These are phyloP conservation scores for Stachybotrys chartarum DNA, from an alignment of 2,329 filamentous ascomycete species.

Conservation along the genomic window DNA sequence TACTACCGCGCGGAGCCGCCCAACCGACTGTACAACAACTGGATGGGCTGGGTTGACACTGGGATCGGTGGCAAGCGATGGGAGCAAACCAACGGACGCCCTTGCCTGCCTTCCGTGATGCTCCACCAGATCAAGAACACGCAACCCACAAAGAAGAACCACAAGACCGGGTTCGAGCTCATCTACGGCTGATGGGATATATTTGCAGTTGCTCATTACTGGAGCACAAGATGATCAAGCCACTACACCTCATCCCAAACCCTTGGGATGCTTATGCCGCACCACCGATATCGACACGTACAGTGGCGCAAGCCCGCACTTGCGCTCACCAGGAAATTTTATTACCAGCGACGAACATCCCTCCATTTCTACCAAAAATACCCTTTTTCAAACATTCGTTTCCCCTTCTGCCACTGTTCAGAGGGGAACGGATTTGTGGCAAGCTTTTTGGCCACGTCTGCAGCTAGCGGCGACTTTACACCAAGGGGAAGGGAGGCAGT, in stretches of 20 bases:
- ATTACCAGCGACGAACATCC: background rate
- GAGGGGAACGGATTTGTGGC: background rate
- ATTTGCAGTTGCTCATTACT: background rate
- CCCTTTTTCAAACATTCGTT: background rate
- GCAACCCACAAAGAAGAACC: constrained; percentile 38
- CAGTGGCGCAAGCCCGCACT: background rate
- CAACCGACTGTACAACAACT: constrained; percentile 54
- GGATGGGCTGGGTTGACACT: constrained; percentile 53
- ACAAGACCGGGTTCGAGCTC: constrained; percentile 29
- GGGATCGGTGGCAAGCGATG: constrained; percentile 46
- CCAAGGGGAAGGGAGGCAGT: constrained; percentile 1
- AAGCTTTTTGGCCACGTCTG: background rate
- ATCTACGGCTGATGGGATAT: constrained; percentile 24
- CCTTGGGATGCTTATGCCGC: background rate
- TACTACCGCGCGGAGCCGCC: constrained; percentile 53
- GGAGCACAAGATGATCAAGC: background rate
- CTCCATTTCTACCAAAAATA: background rate
- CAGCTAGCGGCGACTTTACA: background rate
- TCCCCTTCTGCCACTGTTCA: background rate
- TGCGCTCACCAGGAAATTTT: background rate
- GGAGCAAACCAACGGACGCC: constrained; percentile 48
- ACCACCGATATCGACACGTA: background rate
- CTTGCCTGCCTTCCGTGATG: constrained; percentile 52
- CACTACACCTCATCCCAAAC: background rate
- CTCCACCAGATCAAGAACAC: constrained; percentile 55